Percentiles rank a stretch among this genome's conserved stretches.
These are phyloP conservation scores for Petrea volubilis DNA, from an alignment of 257 asterid genomes.

Conservation along the genomic window DNA sequence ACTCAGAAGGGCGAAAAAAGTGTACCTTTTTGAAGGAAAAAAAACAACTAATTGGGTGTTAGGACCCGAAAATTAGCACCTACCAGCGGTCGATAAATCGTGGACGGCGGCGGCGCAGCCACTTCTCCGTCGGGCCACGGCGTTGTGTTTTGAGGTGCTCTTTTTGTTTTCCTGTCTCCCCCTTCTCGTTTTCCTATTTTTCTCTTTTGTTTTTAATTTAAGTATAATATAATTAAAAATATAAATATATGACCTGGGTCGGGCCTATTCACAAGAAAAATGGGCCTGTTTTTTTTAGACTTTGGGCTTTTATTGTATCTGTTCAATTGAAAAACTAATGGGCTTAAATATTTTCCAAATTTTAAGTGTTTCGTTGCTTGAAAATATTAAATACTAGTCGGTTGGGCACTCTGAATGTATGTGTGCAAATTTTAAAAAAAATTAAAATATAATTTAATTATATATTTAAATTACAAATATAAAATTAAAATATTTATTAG, in stretches of 20 bases:
- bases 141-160: slow-evolving; percentile 2
- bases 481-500: too few relatives aligned
- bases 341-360: not conserved
- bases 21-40: not conserved
- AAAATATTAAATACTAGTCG: too few relatives aligned
- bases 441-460: too few relatives aligned
- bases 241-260: not conserved
- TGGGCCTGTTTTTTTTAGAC: not conserved
- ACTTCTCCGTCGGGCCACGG: slow-evolving; percentile 9
- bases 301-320: not conserved
- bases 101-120: slow-evolving; percentile 1
- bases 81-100: not conserved
- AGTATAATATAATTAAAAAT: not conserved
- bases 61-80: not conserved
- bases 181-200: not conserved
- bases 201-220: not conserved
- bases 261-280: not conserved
- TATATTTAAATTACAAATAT: too few relatives aligned
- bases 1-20: not conserved
- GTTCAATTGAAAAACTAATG: not conserved
- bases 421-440: too few relatives aligned
- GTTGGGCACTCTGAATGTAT: too few relatives aligned
- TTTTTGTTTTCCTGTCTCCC: not conserved
- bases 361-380: too few relatives aligned
- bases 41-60: slow-evolving; percentile 7